Evolutionary conservation across 192 early-diverging fungal genomes (phyloP).

Genomic region (Podila epigama): DNA sequence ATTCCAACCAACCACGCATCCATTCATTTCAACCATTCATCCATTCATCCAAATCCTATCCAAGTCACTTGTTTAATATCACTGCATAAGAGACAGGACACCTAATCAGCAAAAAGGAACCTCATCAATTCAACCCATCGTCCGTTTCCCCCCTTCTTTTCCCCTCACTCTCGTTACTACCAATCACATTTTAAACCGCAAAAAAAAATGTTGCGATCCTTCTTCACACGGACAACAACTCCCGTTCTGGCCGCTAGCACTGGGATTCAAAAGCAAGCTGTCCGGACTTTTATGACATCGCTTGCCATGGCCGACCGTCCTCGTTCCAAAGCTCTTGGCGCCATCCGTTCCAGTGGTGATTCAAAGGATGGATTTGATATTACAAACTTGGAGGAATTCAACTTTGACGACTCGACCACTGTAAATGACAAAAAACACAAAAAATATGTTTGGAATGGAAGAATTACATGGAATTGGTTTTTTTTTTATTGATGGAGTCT

Average conservation of each 20-base stretch:
- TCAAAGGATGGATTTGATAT: slow-evolving; percentile 56
- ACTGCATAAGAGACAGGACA: no score
- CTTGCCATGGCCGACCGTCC: slow-evolving; percentile 20
- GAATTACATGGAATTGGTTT: neutral
- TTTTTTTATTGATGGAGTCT: no score
- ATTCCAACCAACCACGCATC: no score
- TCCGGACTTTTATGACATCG: slow-evolving; percentile 40
- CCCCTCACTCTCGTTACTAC: neutral
- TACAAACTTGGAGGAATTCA: slow-evolving; percentile 55
- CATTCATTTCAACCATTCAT: no score
- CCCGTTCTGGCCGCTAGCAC: slow-evolving; percentile 3
- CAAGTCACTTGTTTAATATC: no score
- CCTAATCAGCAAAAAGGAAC: no score
- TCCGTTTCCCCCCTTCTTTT: neutral
- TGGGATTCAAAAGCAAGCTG: slow-evolving; percentile 14
- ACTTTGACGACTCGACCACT: slow-evolving; percentile 66
- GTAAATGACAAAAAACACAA: slow-evolving; percentile 1
- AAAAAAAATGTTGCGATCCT: slow-evolving; percentile 30
- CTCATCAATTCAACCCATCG: no score
- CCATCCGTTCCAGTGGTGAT: slow-evolving; percentile 27
- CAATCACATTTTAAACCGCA: neutral
- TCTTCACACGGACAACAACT: slow-evolving; percentile 48
- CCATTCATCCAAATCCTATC: no score
- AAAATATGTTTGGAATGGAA: neutral
- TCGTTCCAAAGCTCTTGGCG: slow-evolving; percentile 38